phyloP scores from a whole-genome alignment of 306 rosid species.

The Elaeagnus macrophylla region DNA sequence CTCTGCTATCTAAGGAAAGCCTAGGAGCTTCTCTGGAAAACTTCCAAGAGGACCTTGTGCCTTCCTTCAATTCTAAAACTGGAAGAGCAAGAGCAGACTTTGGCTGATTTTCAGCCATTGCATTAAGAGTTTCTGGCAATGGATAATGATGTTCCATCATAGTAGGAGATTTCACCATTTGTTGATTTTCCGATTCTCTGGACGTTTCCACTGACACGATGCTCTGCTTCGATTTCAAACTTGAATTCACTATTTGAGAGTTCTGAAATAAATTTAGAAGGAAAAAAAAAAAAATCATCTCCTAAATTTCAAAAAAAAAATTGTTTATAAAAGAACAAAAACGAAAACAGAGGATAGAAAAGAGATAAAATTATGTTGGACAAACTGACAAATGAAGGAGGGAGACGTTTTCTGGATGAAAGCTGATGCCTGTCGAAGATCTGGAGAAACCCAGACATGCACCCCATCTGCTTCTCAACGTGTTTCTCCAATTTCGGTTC shows the following conservation, averaged over 20 bases:
- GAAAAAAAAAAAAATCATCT: background rate
- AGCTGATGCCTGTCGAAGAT: slow-evolving; percentile 85
- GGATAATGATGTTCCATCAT: slow-evolving; percentile 30
- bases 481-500: slow-evolving; percentile 73
- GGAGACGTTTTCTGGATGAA: slow-evolving; percentile 58
- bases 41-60: slow-evolving; percentile 77
- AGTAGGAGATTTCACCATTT: slow-evolving; percentile 20
- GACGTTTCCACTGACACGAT: slow-evolving; percentile 21
- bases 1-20: slow-evolving; percentile 85
- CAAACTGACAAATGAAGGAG: slow-evolving; percentile 39
- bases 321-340: background rate
- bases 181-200: slow-evolving; percentile 24
- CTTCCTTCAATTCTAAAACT: slow-evolving; percentile 62
- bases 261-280: background rate
- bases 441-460: slow-evolving; percentile 93
- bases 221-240: slow-evolving; percentile 27
- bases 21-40: slow-evolving; percentile 85
- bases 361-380: background rate
- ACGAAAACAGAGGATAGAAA: background rate
- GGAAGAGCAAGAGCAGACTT: slow-evolving; percentile 48
- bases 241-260: slow-evolving; percentile 23
- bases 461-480: slow-evolving; percentile 78
- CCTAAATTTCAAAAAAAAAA: background rate
- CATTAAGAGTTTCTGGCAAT: background rate
- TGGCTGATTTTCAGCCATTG: background rate